Percentiles rank a stretch among this genome's conserved stretches.
Conservation (phyloP, 495 filamentous ascomycete species). For the Chaetomidium leptoderma region DNA sequence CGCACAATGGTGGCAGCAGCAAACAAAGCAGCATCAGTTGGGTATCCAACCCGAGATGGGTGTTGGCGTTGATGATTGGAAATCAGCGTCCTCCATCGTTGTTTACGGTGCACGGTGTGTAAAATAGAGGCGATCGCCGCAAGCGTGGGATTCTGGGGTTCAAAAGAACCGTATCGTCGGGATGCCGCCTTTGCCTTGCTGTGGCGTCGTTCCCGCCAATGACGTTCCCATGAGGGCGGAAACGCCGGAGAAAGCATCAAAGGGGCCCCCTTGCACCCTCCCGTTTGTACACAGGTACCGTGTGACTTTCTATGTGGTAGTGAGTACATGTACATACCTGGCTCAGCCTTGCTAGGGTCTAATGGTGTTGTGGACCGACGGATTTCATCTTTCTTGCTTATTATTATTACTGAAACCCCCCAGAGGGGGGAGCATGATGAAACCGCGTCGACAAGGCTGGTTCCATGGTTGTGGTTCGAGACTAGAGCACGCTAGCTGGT, state of each 20-base stretch:
- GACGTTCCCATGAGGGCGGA: neutral
- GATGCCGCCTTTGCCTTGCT: neutral
- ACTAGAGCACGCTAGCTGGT: constrained; percentile 2
- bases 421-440: neutral
- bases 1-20: too few species aligned
- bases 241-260: constrained; percentile 1
- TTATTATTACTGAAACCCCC: neutral
- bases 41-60: too few species aligned
- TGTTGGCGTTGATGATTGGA: too few species aligned
- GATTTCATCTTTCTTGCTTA: neutral
- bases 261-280: too few species aligned
- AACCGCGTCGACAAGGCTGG: neutral
- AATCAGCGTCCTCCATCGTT: too few species aligned
- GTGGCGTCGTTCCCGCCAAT: constrained; percentile 1
- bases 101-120: too few species aligned
- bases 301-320: neutral
- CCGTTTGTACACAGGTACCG: too few species aligned
- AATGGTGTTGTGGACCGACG: too few species aligned
- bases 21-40: too few species aligned
- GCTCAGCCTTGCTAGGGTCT: too few species aligned
- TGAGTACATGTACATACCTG: too few species aligned
- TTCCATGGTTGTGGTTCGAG: constrained; percentile 12
- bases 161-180: constrained; percentile 8
- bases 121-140: too few species aligned
- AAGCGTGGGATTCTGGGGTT: neutral